Evolutionary conservation across 192 early-diverging fungal species (phyloP).

Genomic region (Phlyctochytrium arcticum): DNA sequence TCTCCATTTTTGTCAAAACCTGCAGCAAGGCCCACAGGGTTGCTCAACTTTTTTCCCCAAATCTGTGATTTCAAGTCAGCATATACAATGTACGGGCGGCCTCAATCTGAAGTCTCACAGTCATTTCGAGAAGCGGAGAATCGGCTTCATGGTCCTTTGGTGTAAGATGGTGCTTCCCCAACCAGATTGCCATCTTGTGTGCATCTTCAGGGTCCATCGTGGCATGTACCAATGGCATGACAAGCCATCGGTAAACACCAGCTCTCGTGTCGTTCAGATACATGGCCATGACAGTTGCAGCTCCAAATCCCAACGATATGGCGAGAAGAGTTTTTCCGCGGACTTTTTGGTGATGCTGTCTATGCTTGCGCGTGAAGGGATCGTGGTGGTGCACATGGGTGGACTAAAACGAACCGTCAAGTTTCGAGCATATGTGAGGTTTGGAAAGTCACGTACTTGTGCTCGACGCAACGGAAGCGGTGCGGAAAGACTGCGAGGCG

Average conservation of each 20-base stretch:
- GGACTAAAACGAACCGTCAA: too few species aligned
- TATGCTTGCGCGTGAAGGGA: too few species aligned
- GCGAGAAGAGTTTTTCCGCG: background rate
- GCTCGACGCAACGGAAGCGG: too few species aligned
- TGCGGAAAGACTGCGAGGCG: too few species aligned
- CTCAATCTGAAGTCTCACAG: conserved; percentile 31
- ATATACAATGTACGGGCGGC: too few species aligned
- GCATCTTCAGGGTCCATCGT: conserved; percentile 69
- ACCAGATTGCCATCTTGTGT: conserved; percentile 63
- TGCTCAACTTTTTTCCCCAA: conserved; percentile 67
- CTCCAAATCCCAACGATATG: background rate
- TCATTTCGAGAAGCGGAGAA: conserved; percentile 43
- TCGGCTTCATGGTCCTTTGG: conserved; percentile 62
- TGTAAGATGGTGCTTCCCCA: conserved; percentile 55
- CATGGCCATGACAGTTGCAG: background rate
- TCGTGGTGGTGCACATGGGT: too few species aligned
- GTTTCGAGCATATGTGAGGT: too few species aligned
- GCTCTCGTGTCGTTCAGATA: conserved; percentile 69
- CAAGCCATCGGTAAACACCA: conserved; percentile 58
- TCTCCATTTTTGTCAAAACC: conserved; percentile 92
- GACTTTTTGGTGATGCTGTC: background rate
- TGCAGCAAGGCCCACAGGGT: conserved; percentile 84
- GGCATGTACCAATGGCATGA: conserved; percentile 65
- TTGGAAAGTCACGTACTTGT: too few species aligned
- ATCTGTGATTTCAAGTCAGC: conserved; percentile 32